phyloP scores from a whole-genome alignment of 2,329 filamentous ascomycete genomes.

The Metarhizium robertsii region DNA sequence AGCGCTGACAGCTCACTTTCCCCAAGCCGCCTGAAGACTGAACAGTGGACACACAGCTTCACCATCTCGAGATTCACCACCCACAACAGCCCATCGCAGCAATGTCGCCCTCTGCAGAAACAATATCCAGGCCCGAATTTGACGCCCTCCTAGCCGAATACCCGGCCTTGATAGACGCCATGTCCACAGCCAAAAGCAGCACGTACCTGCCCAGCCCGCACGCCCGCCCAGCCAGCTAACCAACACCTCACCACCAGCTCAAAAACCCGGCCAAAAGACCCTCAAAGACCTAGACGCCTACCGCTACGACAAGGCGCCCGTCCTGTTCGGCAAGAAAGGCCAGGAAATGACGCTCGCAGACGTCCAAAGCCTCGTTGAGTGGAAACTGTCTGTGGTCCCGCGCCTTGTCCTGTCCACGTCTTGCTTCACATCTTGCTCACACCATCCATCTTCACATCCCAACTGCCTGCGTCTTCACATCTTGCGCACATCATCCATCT shows the following conservation, averaged over 20 bases:
- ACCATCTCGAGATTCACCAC: background rate
- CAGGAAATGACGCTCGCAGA: constrained; percentile 44
- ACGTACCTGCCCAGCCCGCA: constrained; percentile 9
- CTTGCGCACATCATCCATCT: background rate
- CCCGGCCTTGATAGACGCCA: constrained; percentile 27
- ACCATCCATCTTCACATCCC: no score
- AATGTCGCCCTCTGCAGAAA: constrained; percentile 5
- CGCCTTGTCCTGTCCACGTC: background rate
- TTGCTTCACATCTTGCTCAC: background rate
- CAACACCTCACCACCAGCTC: constrained; percentile 16
- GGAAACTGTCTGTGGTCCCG: constrained; percentile 53
- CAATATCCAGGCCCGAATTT: constrained; percentile 25
- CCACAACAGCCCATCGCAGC: background rate
- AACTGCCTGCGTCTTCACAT: background rate
- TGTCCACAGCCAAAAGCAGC: constrained; percentile 38
- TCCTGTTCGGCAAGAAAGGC: constrained; percentile 29
- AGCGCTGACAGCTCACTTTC: no score
- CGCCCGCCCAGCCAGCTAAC: background rate
- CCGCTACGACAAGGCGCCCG: constrained; percentile 46
- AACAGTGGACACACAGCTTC: no score
- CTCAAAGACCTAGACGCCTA: constrained; percentile 50
- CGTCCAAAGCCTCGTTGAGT: constrained; percentile 53
- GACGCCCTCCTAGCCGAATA: constrained; percentile 27
- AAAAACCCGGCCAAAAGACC: constrained; percentile 38
- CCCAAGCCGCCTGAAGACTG: no score